Base-by-base conservation (phyloP, 352 stramenopile genomes). In the Pythium phragmiticola region DNA sequence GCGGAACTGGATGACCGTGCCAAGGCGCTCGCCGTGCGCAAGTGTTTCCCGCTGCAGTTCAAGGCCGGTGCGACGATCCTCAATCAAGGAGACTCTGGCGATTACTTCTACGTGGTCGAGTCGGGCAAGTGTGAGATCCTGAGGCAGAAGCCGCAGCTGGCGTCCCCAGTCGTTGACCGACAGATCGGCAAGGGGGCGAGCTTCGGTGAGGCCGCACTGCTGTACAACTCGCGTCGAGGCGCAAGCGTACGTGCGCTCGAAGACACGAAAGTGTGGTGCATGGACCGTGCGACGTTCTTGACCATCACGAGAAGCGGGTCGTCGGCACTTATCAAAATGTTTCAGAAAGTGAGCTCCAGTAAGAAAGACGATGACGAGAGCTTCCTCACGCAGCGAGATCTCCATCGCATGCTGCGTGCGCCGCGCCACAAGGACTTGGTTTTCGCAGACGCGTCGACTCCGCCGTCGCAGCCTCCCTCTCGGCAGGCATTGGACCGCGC, bases 141-240 rank as follows among this genome's bases (percentile, higher is more conserved):
- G 49, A 77, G 87, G 7, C 66, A 76, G 16, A 94, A 95, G 28
- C 80, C 83, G 17, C 77, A 81, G 33, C 71, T 69, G 26, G 57
- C 68, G 1, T 65, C 73, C 7, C 62, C 80, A 28, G 80, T 91
- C 21, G 72, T 95, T 0, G 87, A 94, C 54, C 78, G 84, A 4
- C 66, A 88, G 21, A 85, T 95, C 30, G 85, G 85, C 2, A 70
- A 74, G 30, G 80, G 84, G 14, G 74, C 82, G 23, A 92, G 73
- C 57, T 99, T 99, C 73, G 97, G 96, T 9, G 97, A 99, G 82
- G 90, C 98, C 13, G 96, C 97, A 17, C 72, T 99, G 52, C 79
- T 99, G 64, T 99, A 99, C 77, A 97, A 98, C 66, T 97, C 89
- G 57, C 94, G 96, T 36, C 78, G 97, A 17, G 91, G 90, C 2